phyloP scores from a whole-genome alignment of 164 flowering plant genomes.

The Magnolia officinalis region DNA sequence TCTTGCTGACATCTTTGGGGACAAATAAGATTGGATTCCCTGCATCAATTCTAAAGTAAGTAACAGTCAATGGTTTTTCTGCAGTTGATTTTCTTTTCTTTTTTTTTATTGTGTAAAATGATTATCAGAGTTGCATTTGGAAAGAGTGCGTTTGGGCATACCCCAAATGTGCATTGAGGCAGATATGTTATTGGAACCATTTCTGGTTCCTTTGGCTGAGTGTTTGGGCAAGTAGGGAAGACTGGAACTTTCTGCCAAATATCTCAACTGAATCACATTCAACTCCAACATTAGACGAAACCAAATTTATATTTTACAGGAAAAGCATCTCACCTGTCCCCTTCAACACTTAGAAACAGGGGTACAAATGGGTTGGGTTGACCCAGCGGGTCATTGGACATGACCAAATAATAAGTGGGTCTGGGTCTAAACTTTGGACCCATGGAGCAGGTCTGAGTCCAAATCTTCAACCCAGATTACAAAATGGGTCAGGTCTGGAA shows the following conservation, averaged over 20 bases:
- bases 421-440: too few relatives aligned
- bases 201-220: not conserved
- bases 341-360: too few relatives aligned
- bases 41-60: constrained; percentile 93
- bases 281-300: not conserved
- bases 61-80: not conserved
- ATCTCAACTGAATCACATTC: not conserved
- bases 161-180: not conserved
- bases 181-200: too few relatives aligned
- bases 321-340: too few relatives aligned
- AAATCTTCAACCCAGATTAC: too few relatives aligned
- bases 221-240: not conserved
- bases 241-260: not conserved
- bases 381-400: too few relatives aligned
- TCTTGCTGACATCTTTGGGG: constrained; percentile 87
- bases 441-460: too few relatives aligned
- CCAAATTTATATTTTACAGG: too few relatives aligned
- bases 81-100: not conserved
- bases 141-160: not conserved
- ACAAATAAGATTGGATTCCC: constrained; percentile 96
- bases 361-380: too few relatives aligned
- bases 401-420: too few relatives aligned
- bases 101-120: not conserved
- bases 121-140: not conserved
- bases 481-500: too few relatives aligned